Base-by-base conservation (phyloP, 2,329 filamentous ascomycete genomes). In the Cordyceps tenuipes region DNA sequence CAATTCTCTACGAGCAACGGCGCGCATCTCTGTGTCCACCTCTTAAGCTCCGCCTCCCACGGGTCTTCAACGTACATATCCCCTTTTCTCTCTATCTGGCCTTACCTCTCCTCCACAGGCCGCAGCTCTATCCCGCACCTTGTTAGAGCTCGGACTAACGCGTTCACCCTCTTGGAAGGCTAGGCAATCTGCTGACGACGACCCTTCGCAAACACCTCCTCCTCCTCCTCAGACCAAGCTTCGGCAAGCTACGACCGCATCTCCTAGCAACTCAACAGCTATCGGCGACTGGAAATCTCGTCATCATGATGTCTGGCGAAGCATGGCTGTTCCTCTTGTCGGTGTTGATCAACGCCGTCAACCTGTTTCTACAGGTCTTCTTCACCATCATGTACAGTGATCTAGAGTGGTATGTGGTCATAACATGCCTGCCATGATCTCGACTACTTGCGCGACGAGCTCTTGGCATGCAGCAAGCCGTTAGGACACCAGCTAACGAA, bases 381-480 rank as follows among this genome's bases (percentile, higher is more conserved):
- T 99, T 99, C 81, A 99, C 94, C 62, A 99, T 99, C 73, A 99
- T 99, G 95, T 99, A 97, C 80, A 96, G 91, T 77, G 94, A 99
- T 83, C 79, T 99, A 71, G 94, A 99, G 88, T 99, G 94, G 92
- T 96, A 80, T 71, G 90, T 82, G 29, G 21, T 41, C 41, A 19
- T 50, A 23, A 57, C 58, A 39, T 47, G n/a, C 31, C 59, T 48
- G 2, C 12, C 39, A 19, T 52, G 44, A 23, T 34, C 50, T 17
- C 55, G 17, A 17, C 31, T n/a, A 7, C 36, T 3, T 23, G 48
- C 56, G 36, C 56, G 48, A 36, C 39, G 34, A 23, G 48, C 7
- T 46, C 1, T 36, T 21, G 15, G 34, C 9, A 21, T 12, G 19
- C 44, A 15, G 29, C 31, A 19, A 49, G 44, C 54, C 44, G n/a